phyloP scores from a whole-genome alignment of 768 basidiomycete species.

The Mycena floridula region DNA sequence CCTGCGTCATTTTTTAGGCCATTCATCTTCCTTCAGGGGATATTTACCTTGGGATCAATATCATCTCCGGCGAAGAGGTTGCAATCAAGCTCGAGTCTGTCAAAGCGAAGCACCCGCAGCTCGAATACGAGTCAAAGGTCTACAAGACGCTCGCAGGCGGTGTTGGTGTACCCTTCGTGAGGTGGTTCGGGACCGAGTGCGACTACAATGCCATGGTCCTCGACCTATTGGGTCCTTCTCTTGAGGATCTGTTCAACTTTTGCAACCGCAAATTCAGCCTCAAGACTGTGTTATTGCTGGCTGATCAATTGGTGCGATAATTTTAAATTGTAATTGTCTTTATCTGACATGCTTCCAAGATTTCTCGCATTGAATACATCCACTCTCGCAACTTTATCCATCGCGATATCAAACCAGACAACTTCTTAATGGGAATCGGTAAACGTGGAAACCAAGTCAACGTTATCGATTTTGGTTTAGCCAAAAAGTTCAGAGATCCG shows the following conservation, averaged over 20 bases:
- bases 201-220: slow-evolving; percentile 99
- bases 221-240: slow-evolving; percentile 89
- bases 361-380: slow-evolving; percentile 98
- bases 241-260: slow-evolving; percentile 90
- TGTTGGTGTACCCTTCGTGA: slow-evolving; percentile 96
- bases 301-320: slow-evolving; percentile 92
- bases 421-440: slow-evolving; percentile 99
- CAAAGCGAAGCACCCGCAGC: slow-evolving; percentile 99
- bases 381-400: slow-evolving; percentile 99
- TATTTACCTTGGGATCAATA: slow-evolving; percentile 99
- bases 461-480: slow-evolving; percentile 95
- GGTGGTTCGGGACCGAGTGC: slow-evolving; percentile 94
- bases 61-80: slow-evolving; percentile 98
- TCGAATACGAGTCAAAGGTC: slow-evolving; percentile 95
- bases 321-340: too few species aligned
- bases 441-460: slow-evolving; percentile 99
- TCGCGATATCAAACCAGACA: slow-evolving; percentile 98
- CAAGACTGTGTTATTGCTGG: slow-evolving; percentile 94
- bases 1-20: slow-evolving; percentile 11
- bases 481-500: slow-evolving; percentile 99
- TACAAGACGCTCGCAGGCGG: slow-evolving; percentile 99
- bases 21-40: slow-evolving; percentile 57
- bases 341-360: slow-evolving; percentile 42
- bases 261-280: slow-evolving; percentile 97
- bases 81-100: slow-evolving; percentile 99